Conservation (phyloP, 164 flowering plant species). For the Aristolochia contorta region DNA sequence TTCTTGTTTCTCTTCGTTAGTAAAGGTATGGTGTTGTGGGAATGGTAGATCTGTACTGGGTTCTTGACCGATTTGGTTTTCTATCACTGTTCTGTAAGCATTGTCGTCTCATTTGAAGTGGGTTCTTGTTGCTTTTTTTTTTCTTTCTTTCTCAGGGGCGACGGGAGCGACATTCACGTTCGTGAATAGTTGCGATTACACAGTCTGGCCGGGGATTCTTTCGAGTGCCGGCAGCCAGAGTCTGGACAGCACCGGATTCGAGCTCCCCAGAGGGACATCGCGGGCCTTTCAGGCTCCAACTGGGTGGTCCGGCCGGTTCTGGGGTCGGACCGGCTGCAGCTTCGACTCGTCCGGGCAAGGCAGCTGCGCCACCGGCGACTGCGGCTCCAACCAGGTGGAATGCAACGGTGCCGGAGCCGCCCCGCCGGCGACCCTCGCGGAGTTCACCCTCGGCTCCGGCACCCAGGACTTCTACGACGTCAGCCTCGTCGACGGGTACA, state of each 20-base stretch:
- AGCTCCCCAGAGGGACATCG: conserved; percentile 38
- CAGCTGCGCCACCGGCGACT: conserved; percentile 67
- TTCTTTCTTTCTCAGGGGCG: conserved; percentile 19
- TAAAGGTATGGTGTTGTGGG: conserved; percentile 1
- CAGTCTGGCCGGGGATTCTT: conserved; percentile 86
- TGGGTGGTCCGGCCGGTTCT: conserved; percentile 89
- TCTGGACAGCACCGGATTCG: conserved; percentile 62
- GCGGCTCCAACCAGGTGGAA: conserved; percentile 57
- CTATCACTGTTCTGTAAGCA: too few species aligned
- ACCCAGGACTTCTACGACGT: conserved; percentile 68
- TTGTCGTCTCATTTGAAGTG: not conserved
- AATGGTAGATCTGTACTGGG: not conserved
- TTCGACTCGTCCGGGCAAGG: conserved; percentile 48
- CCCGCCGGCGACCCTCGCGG: conserved; percentile 89
- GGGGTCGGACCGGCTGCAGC: conserved; percentile 81
- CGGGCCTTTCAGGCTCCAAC: conserved; percentile 56
- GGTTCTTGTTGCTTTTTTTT: not conserved
- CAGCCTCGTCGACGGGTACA: conserved; percentile 75
- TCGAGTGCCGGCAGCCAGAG: conserved; percentile 49
- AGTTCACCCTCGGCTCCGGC: conserved; percentile 67
- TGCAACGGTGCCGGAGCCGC: conserved; percentile 74
- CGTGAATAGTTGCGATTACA: conserved; percentile 63
- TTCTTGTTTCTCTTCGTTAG: conserved; percentile 1
- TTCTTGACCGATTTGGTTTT: not conserved
- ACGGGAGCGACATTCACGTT: conserved; percentile 63